A percentile compares a stretch with the other conserved stretches of the same genome.
Conservation (phyloP, 1,139 yeast genomes). For the Sugiyamaella sp. region DNA sequence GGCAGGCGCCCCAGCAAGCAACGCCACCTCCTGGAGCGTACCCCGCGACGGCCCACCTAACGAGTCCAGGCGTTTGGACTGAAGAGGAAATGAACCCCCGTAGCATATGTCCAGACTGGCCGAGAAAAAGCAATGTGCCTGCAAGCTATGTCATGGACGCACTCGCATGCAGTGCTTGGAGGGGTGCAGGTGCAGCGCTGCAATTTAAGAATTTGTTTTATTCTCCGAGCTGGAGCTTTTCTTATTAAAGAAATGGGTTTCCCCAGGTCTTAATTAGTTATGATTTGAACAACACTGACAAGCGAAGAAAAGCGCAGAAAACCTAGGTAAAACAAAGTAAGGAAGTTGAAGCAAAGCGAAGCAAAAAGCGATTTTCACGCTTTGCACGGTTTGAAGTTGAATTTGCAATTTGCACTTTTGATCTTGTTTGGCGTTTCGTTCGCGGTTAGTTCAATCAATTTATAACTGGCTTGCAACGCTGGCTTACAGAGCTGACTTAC, state of each 20-base stretch:
- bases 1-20: neutral
- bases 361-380: too few species aligned
- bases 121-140: neutral
- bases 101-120: neutral
- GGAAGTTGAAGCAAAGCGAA: too few species aligned
- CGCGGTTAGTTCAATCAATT: too few species aligned
- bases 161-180: neutral
- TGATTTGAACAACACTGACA: too few species aligned
- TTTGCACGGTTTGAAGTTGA: too few species aligned
- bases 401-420: too few species aligned
- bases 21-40: too few species aligned
- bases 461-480: too few species aligned
- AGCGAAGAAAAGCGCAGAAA: too few species aligned
- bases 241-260: conserved; percentile 1
- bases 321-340: too few species aligned
- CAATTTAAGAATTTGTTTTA: neutral
- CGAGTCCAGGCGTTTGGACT: neutral
- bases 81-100: neutral
- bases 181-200: conserved; percentile 1
- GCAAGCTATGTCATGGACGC: neutral
- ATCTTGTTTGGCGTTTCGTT: too few species aligned
- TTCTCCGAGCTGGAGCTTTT: neutral
- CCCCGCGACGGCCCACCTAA: conserved; percentile 3
- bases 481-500: too few species aligned
- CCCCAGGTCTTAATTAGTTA: neutral